A percentile compares a stretch with the other conserved stretches of the same genome.
These are phyloP conservation scores for Ophiostoma pallidulum DNA, from an alignment of 2,329 filamentous ascomycete species.

Conservation along the genomic window DNA sequence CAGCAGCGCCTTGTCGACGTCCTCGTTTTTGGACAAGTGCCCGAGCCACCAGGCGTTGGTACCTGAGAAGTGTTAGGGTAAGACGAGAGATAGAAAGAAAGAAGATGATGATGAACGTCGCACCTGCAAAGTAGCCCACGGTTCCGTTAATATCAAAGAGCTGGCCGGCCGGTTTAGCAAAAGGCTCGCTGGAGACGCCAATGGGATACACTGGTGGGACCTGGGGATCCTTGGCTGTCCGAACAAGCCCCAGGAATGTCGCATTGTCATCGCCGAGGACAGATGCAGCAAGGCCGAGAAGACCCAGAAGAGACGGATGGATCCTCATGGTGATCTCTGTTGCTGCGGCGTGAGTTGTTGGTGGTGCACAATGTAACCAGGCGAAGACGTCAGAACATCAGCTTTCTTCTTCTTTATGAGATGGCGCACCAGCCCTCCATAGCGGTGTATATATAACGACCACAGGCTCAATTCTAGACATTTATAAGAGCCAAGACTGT, in stretches of 20 bases:
- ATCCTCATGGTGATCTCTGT: neutral
- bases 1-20: slow-evolving; percentile 13
- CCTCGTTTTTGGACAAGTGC: slow-evolving; percentile 12
- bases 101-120: neutral
- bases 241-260: neutral
- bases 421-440: too few relatives aligned
- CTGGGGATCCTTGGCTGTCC: slow-evolving; percentile 2
- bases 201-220: slow-evolving; percentile 10
- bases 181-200: slow-evolving; percentile 8
- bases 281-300: neutral
- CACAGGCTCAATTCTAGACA: too few relatives aligned
- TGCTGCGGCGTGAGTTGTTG: too few relatives aligned
- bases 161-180: slow-evolving; percentile 10
- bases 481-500: neutral
- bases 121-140: slow-evolving; percentile 13
- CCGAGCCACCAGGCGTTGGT: slow-evolving; percentile 16
- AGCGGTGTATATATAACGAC: too few relatives aligned
- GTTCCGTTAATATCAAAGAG: slow-evolving; percentile 14
- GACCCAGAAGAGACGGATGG: neutral
- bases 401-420: neutral
- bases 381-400: too few relatives aligned
- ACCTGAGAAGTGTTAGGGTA: slow-evolving; percentile 1
- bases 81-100: neutral
- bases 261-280: neutral
- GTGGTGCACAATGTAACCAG: too few relatives aligned